phyloP scores from a whole-genome alignment of 2,329 filamentous ascomycete species.

The Endoconidiophora laricicola region DNA sequence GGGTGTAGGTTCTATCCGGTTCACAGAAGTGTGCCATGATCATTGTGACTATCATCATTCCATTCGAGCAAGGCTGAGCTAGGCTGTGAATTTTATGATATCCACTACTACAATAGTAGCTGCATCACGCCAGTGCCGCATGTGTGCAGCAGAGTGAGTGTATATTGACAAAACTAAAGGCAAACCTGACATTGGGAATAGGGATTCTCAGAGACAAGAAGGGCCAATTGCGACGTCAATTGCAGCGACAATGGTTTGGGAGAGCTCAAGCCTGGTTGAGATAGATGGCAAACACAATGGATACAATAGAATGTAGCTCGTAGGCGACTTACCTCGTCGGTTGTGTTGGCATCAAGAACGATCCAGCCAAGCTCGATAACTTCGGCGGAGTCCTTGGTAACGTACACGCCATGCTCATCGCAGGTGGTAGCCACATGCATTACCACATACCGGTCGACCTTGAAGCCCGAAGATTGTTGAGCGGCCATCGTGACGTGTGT shows the following conservation, averaged over 20 bases:
- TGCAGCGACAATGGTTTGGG: not conserved
- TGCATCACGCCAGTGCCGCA: no score
- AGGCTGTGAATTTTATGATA: no score
- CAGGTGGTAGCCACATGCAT: constrained; percentile 98
- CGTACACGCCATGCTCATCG: constrained; percentile 97
- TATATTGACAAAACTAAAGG: no score
- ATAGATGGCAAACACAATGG: no score
- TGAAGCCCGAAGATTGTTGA: constrained; percentile 37
- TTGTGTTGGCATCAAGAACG: constrained; percentile 74
- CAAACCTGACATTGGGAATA: not conserved
- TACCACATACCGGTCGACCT: constrained; percentile 90
- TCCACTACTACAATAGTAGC: no score
- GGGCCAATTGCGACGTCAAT: not conserved
- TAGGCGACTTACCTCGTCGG: constrained; percentile 60
- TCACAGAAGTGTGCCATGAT: not conserved
- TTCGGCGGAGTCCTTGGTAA: constrained; percentile 97
- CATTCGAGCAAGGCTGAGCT: no score
- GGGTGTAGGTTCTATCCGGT: not conserved
- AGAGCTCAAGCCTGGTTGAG: not conserved
- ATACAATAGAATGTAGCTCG: constrained; percentile 2
- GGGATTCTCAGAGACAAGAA: not conserved
- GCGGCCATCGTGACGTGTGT: constrained; percentile 20
- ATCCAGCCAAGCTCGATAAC: constrained; percentile 99
- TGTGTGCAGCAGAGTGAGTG: no score
- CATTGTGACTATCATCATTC: not conserved